These are phyloP conservation scores for Pseudogymnoascus sp. DNA, from an alignment of 2,329 filamentous ascomycete species.

Conservation along the genomic window DNA sequence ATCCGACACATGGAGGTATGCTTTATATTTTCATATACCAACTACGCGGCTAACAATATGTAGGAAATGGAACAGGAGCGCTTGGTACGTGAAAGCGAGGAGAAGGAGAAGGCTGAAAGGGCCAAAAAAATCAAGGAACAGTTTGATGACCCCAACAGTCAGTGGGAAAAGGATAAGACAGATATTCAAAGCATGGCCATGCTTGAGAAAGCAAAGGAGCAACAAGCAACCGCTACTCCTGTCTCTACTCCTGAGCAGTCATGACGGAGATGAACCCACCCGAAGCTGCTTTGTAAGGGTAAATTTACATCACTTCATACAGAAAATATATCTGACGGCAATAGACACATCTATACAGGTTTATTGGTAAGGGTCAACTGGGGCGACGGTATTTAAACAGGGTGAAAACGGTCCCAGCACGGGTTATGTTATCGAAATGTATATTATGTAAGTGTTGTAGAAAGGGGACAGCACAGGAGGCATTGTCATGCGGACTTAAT, in stretches of 20 bases:
- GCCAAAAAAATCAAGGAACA: slow-evolving; percentile 71
- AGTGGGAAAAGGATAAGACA: slow-evolving; percentile 88
- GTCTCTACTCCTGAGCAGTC: neutral
- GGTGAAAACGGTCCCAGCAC: neutral
- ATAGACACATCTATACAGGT: neutral
- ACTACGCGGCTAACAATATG: slow-evolving; percentile 16
- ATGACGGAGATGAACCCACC: slow-evolving; percentile 1
- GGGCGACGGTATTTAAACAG: neutral
- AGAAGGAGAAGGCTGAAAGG: slow-evolving; percentile 62
- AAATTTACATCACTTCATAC: neutral
- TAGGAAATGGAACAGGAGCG: slow-evolving; percentile 90
- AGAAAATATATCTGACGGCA: neutral
- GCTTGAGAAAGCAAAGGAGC: slow-evolving; percentile 42
- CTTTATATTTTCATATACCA: neutral
- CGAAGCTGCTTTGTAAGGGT: slow-evolving; percentile 12
- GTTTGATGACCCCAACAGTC: slow-evolving; percentile 64
- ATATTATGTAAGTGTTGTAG: slow-evolving; percentile 8
- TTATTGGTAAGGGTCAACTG: neutral
- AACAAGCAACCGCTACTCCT: slow-evolving; percentile 22
- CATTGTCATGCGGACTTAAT: neutral
- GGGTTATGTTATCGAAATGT: slow-evolving; percentile 2
- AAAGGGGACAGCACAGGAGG: neutral
- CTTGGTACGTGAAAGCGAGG: slow-evolving; percentile 69
- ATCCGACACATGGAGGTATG: slow-evolving; percentile 86
- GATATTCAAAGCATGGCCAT: slow-evolving; percentile 62